These are phyloP conservation scores for Peribolospora kevripleyi DNA, from an alignment of 768 basidiomycete species.

Conservation along the genomic window DNA sequence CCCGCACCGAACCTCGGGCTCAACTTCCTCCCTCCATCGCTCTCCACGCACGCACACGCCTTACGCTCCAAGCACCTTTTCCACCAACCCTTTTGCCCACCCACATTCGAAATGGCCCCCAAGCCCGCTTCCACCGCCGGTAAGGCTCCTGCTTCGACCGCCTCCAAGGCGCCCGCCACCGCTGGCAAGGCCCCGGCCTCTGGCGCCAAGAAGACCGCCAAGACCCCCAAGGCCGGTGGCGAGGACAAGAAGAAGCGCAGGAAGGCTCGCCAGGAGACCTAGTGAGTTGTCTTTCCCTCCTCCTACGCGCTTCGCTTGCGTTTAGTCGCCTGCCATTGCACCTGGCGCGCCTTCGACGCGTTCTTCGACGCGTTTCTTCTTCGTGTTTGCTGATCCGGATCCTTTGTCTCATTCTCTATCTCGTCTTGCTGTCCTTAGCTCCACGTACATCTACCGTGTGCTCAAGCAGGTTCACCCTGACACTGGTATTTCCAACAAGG, in stretches of 20 bases:
- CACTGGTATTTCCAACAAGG: conserved; percentile 98
- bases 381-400: neutral
- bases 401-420: conserved; percentile 13
- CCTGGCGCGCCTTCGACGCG: neutral
- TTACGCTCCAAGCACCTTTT: too few species aligned
- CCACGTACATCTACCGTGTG: conserved; percentile 18
- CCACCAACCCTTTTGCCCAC: neutral
- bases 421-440: conserved; percentile 26
- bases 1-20: too few species aligned
- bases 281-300: conserved; percentile 15
- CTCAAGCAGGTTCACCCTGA: conserved; percentile 68
- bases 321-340: neutral
- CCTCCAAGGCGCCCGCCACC: conserved; percentile 13
- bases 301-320: neutral
- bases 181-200: conserved; percentile 23
- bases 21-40: too few species aligned
- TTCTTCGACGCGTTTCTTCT: neutral
- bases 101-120: conserved; percentile 29
- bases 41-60: too few species aligned
- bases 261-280: conserved; percentile 63
- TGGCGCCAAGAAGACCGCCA: conserved; percentile 12
- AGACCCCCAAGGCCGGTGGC: conserved; percentile 7
- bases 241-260: conserved; percentile 26
- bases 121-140: conserved; percentile 1
- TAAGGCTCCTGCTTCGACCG: conserved; percentile 26